These are phyloP conservation scores for Pisolithus microcarpus DNA, from an alignment of 768 basidiomycete genomes.

Conservation along the genomic window DNA sequence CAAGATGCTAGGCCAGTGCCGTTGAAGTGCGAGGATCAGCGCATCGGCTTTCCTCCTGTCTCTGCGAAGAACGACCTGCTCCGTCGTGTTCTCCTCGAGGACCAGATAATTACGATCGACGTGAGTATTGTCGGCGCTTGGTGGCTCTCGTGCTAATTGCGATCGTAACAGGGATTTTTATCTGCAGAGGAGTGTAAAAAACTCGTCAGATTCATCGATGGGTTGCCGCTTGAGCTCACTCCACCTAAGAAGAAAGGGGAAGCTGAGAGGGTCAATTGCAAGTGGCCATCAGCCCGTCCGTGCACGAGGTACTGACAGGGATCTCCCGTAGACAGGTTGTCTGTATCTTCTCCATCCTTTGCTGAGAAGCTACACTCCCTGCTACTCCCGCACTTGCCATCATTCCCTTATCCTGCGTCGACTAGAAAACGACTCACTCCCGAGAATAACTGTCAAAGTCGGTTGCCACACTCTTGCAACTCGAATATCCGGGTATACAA, in stretches of 20 bases:
- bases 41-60: conserved; percentile 37
- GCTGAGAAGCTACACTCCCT: conserved; percentile 44
- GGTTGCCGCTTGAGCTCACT: conserved; percentile 54
- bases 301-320: not conserved
- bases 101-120: conserved; percentile 58
- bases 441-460: conserved; percentile 9
- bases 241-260: conserved; percentile 69
- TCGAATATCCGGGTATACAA: conserved; percentile 71
- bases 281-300: conserved; percentile 13
- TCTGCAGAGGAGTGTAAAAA: conserved; percentile 55
- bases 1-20: not conserved
- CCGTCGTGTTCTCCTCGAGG: conserved; percentile 45
- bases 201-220: conserved; percentile 53
- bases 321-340: conserved; percentile 50
- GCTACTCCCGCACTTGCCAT: conserved; percentile 52
- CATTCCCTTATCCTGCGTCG: conserved; percentile 39
- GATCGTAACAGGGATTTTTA: conserved; percentile 42
- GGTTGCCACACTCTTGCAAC: conserved; percentile 54
- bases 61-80: conserved; percentile 39
- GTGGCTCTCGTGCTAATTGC: not conserved
- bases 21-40: not conserved
- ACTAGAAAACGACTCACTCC: conserved; percentile 14
- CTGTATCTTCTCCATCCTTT: conserved; percentile 51
- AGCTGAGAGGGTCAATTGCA: conserved; percentile 64
- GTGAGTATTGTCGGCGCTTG: conserved; percentile 29